Evolutionary conservation across 106 monocot species (phyloP), one percentile per base, ranked within the genome.

Genomic region (Xerophyta viscosa): DNA sequence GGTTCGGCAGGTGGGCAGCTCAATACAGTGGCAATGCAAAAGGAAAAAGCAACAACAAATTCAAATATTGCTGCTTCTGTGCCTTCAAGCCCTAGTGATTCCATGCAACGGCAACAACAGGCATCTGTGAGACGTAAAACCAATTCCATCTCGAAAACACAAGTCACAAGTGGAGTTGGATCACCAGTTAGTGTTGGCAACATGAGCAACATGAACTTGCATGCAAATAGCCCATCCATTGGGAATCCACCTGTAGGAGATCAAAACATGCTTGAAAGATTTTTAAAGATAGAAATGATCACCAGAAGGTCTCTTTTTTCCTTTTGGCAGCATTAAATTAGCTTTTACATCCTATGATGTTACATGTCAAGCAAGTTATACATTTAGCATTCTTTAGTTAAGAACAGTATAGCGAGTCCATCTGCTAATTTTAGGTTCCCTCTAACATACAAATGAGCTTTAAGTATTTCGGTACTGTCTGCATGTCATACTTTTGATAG

Each of bases 181-280:
- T 94, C 88, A 57, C 94, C 94, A 73, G 88, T 81, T 41, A 96
- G 96, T 77, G 81, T 89, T 36, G 71, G 78, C 41, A 89, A 78
- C 63, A 70, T 85, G 50, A 75, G 54, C n/a, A n/a, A n/a, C n/a
- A n/a, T 74, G 48, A 68, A 50, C 67, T 26, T 81, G 27, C 84
- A 66, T 75, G 84, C 80, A 27, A 65, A 31, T 19, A 88, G 84
- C 48, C 84, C 88, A 46, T 86, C 91, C 19, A 61, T 80, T 56
- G 77, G 66, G 53, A 73, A 71, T 48, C 58, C 65, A 27, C 60
- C 76, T 70, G 56, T 72, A 37, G 58, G 65, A 29, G 94, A 88
- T 63, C 78, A 81, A 66, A 58, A 21, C 42, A 42, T 90, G 15
- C 68, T 90, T 9, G 88, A 96, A 21, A 75, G 76, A 50, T 85